Evolutionary conservation across 2,329 filamentous ascomycete genomes (phyloP).

Genomic region (Emericellopsis cladophorae): DNA sequence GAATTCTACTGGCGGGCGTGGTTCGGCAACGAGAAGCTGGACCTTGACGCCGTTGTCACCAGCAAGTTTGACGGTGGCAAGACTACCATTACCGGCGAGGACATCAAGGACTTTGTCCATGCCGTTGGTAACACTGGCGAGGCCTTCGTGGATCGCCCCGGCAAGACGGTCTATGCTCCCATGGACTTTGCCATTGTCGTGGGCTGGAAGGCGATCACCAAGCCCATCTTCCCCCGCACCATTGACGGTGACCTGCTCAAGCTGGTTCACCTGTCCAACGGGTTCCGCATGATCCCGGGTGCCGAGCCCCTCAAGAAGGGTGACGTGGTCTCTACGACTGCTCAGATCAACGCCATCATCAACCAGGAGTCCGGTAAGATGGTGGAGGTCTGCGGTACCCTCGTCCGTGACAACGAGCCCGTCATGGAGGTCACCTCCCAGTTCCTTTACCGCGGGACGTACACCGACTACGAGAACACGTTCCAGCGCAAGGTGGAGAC

Average conservation of each 20-base stretch:
- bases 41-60: conserved; percentile 75
- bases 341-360: conserved; percentile 93
- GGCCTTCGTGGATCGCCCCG: conserved; percentile 89
- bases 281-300: conserved; percentile 95
- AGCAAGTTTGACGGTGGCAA: conserved; percentile 84
- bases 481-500: conserved; percentile 97
- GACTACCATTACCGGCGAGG: conserved; percentile 76
- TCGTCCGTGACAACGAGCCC: conserved; percentile 66
- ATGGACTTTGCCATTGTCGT: conserved; percentile 99
- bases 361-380: conserved; percentile 98
- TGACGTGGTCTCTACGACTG: conserved; percentile 82
- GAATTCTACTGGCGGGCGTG: conserved; percentile 98
- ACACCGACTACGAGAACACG: conserved; percentile 92
- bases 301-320: conserved; percentile 92
- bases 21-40: conserved; percentile 79
- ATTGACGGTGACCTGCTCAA: conserved; percentile 95
- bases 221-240: conserved; percentile 93
- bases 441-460: conserved; percentile 88
- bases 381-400: conserved; percentile 98
- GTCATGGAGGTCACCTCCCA: conserved; percentile 99
- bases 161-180: conserved; percentile 85
- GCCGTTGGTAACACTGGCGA: conserved; percentile 96
- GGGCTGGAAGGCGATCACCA: conserved; percentile 97
- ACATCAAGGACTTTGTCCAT: conserved; percentile 98
- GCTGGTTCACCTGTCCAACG: conserved; percentile 91